phyloP scores from a whole-genome alignment of 2,329 filamentous ascomycete species.

The Curvularia verruculosa region DNA sequence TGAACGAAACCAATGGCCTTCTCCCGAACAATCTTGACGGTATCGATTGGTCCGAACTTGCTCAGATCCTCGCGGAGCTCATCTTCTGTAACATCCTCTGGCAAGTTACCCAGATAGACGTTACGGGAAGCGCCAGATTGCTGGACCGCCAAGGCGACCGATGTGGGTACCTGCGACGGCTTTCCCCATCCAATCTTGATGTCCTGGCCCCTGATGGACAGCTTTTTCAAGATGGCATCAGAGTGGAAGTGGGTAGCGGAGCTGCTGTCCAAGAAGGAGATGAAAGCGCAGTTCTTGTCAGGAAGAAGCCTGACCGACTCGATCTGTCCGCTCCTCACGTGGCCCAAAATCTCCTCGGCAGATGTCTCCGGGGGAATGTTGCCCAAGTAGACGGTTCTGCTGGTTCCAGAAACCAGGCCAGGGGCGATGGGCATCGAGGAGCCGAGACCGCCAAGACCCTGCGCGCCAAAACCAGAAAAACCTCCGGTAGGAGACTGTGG shows the following conservation, averaged over 20 bases:
- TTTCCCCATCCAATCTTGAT: slow-evolving; percentile 99
- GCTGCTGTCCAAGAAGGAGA: slow-evolving; percentile 96
- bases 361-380: slow-evolving; percentile 98
- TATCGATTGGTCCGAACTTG: slow-evolving; percentile 96
- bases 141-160: slow-evolving; percentile 95
- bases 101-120: slow-evolving; percentile 92
- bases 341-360: slow-evolving; percentile 93
- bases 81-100: slow-evolving; percentile 88
- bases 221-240: slow-evolving; percentile 98
- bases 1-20: slow-evolving; percentile 98
- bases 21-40: slow-evolving; percentile 95
- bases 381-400: slow-evolving; percentile 94
- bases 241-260: slow-evolving; percentile 99
- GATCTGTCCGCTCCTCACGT: slow-evolving; percentile 96
- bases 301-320: slow-evolving; percentile 96
- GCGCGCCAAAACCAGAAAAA: slow-evolving; percentile 68
- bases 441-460: slow-evolving; percentile 67
- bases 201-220: slow-evolving; percentile 97
- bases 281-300: slow-evolving; percentile 99
- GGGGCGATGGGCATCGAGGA: slow-evolving; percentile 77
- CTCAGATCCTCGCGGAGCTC: slow-evolving; percentile 92
- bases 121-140: slow-evolving; percentile 97
- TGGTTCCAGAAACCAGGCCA: slow-evolving; percentile 86
- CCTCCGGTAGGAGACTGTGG: slow-evolving; percentile 85
- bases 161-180: slow-evolving; percentile 95